phyloP scores from a whole-genome alignment of 345 rosid species.

The Nephelium lappaceum region DNA sequence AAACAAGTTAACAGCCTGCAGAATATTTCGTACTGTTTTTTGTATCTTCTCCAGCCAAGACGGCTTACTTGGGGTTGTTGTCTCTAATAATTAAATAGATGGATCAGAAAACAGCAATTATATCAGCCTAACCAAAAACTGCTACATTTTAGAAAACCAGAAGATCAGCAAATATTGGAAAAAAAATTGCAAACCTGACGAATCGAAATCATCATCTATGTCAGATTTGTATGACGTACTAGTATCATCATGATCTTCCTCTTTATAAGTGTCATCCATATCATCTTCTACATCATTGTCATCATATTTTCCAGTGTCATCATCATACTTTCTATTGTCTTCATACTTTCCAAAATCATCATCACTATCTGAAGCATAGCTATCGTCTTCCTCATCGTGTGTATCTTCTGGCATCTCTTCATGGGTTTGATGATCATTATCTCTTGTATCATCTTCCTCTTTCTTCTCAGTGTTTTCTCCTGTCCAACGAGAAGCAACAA shows the following conservation, averaged over 20 bases:
- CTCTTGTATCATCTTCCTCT: conserved; percentile 36
- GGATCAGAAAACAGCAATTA: conserved; percentile 1
- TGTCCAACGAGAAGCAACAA: conserved; percentile 98
- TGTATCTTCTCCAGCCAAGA: conserved; percentile 92
- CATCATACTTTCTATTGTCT: conserved; percentile 8
- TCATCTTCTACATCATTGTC: conserved; percentile 58
- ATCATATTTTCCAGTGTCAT: conserved; percentile 37
- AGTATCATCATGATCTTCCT: conserved; percentile 53
- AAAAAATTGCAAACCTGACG: conserved; percentile 51
- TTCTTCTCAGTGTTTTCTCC: conserved; percentile 65
- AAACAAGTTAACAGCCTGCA: conserved; percentile 76
- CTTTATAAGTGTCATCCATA: conserved; percentile 52
- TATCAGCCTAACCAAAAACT: conserved; percentile 16
- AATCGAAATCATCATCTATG: conserved; percentile 52
- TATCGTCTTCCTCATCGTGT: conserved; percentile 58
- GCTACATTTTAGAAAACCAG: neutral
- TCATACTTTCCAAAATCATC: conserved; percentile 50
- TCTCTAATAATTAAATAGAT: conserved; percentile 36
- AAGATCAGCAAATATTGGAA: conserved; percentile 1
- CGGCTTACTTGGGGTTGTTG: conserved; percentile 42
- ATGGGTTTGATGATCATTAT: conserved; percentile 43
- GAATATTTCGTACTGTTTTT: conserved; percentile 52
- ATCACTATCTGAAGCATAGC: conserved; percentile 70
- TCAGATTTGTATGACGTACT: conserved; percentile 57
- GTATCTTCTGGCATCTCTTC: conserved; percentile 48